Evolutionary conservation across 139 green algal genomes (phyloP), one percentile per base, ranked within the genome.

Genomic region (Chlamydomonas sphaeroides): DNA sequence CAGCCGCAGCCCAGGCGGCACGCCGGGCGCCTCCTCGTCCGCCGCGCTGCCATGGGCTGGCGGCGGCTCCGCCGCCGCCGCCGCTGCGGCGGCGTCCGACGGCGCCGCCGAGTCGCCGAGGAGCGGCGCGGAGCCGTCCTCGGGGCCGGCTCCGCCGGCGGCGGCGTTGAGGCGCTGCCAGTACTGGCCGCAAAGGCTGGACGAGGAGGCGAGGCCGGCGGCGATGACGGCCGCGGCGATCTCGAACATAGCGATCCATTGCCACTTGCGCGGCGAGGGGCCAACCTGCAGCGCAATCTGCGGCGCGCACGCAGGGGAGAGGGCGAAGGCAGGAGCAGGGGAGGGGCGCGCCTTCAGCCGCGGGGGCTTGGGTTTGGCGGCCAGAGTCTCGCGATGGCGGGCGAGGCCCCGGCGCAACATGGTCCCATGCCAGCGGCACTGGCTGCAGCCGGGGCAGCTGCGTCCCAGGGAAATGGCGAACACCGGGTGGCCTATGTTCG

Each of bases 211-310:
- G 5, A 82, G 62, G 10, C 82, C 86, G 30, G 75, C 15, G 0
- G 61, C 33, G 23, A 83, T 69, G 28, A 88, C 57, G n/a, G 32
- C 63, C 15, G 89, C 86, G 3, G 85, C 85, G 20, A 88, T 38
- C 82, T 93, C 91, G 79, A 91, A 95, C 69, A 96, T 89, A 21
- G 84, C 73, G 33, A 95, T 89, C 84, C 87, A 90, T 68, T 91
- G 85, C 71, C 53, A 75, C 20, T 32, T 66, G 48, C 4, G 21
- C 42, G 14, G 42, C 61, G 35, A 3, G 30, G 53, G 53, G 21
- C 53, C 53, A 10, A 62, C 53, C 11, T 17, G 21, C 17, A 62
- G 53, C 15, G 53, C 53, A 10, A 53, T 10, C 45, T 53, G 45
- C 45, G 45, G 45, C 11, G 23, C n/a, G 23, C 11, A 68, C 7